Percentiles rank a stretch among this genome's conserved stretches.
Conservation (phyloP, 208 protist species). For the Wallacemonas sp. region DNA sequence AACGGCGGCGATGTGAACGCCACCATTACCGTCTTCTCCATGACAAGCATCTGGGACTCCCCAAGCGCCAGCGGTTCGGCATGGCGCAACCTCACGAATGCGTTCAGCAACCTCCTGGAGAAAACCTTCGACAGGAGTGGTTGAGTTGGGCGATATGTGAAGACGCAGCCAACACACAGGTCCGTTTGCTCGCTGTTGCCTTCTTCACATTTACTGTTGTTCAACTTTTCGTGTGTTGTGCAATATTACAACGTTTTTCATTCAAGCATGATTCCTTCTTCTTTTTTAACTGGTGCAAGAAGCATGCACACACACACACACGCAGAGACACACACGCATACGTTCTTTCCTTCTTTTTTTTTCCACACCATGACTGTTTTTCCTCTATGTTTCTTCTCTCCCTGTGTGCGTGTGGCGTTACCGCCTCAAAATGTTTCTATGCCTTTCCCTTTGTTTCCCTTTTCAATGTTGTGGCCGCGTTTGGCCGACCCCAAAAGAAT, state of each 20-base stretch:
- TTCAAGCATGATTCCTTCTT: conserved; percentile 11
- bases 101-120: conserved; percentile 17
- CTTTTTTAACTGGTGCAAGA: background rate
- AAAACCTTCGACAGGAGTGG: background rate
- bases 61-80: background rate
- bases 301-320: background rate
- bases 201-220: too few species aligned
- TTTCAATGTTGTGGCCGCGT: background rate
- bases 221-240: too few species aligned
- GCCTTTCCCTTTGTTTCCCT: background rate
- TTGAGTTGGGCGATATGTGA: too few species aligned
- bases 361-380: background rate
- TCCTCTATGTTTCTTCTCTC: background rate
- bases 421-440: background rate
- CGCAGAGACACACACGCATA: too few species aligned
- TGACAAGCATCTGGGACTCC: conserved; percentile 28
- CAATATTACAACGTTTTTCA: too few species aligned
- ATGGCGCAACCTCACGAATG: background rate
- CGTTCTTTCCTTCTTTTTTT: too few species aligned
- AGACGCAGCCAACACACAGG: too few species aligned
- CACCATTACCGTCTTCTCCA: conserved; percentile 31
- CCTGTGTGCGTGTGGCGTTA: too few species aligned
- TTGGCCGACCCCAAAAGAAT: background rate
- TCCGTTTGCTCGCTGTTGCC: too few species aligned
- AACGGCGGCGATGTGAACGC: conserved; percentile 22